Evolutionary conservation across 2,329 filamentous ascomycete species (phyloP), one percentile per base, ranked within the genome.

Genomic region (Colletotrichum cereale): DNA sequence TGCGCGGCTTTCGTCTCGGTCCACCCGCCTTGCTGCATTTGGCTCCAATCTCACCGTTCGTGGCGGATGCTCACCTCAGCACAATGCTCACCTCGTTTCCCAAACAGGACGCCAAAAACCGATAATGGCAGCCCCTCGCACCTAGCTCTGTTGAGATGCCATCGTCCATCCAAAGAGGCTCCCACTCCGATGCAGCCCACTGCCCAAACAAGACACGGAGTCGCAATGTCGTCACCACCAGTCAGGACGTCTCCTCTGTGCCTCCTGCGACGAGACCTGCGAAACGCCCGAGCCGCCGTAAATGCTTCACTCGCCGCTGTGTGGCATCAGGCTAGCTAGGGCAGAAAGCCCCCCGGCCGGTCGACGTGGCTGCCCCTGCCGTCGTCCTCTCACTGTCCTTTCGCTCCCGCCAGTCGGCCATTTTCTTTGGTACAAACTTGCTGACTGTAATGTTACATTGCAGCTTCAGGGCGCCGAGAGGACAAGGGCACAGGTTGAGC

Each of bases 21-120:
- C 66, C 66, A 64, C 44, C 52, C 34, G 40, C 66, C 34, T 64
- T 56, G 60, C 50, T 64, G 61, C n/a, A 47, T 44, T 29, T 21
- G 52, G 53, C 44, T 24, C 36, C 31, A 57, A 18, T 44, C 60
- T 68, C 26, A 56, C 60, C 52, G 53, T 42, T 34, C 31, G 12
- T 34, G n/a, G 66, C 31, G 42, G 50, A 68, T 31, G 66, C 61
- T 69, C 66, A 69, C 61, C 62, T 66, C 66, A 69, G 66, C 66
- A 44, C 47, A 42, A 52, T 14, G 24, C 52, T 44, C 52, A 47
- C 42, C 52, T n/a, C 42, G 52, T 34, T 64, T 66, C 66, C 44
- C 6, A 14, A 44, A 50, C 21, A 18, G 42, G 66, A 42, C 18
- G 16, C 34, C 29, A 42, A n/a, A 24, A 52, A 48, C 26, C 29